A percentile compares a stretch with the other conserved stretches of the same genome.
These are phyloP conservation scores for Cenchrus fungigraminus DNA, from an alignment of 176 grass and related monocot species.

Conservation along the genomic window DNA sequence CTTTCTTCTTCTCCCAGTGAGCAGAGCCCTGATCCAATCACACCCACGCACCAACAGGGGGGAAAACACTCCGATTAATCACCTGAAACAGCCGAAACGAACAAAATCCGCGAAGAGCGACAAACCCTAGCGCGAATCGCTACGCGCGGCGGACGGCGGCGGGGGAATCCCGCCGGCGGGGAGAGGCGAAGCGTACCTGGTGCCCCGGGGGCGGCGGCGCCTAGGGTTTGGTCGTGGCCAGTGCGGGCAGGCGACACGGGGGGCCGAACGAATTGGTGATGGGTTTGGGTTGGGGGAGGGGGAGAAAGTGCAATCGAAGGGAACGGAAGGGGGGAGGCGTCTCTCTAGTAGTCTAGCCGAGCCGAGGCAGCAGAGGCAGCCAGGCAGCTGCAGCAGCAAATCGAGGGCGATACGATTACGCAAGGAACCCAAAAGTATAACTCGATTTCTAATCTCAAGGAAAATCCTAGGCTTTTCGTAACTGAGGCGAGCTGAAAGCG, in stretches of 20 bases:
- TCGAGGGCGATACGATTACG: conserved; percentile 34
- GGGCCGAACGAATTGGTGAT: conserved; percentile 36
- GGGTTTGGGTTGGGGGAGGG: conserved; percentile 39
- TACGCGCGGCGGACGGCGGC: background rate
- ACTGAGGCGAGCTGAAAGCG: conserved; percentile 3
- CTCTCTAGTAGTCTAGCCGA: background rate
- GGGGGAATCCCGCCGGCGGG: background rate
- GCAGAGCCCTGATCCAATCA: conserved; percentile 49
- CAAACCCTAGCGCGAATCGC: conserved; percentile 12
- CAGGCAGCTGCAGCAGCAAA: conserved; percentile 16
- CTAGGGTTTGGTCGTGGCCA: conserved; percentile 68
- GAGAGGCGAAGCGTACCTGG: conserved; percentile 21
- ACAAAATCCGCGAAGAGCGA: conserved; percentile 3
- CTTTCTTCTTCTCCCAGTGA: conserved; percentile 28
- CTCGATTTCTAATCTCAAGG: background rate
- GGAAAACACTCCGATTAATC: background rate
- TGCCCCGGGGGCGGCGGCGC: conserved; percentile 59
- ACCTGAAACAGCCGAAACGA: background rate
- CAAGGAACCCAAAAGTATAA: background rate
- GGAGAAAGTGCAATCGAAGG: conserved; percentile 49
- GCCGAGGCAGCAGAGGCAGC: too few species aligned
- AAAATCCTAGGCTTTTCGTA: background rate
- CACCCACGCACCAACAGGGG: background rate
- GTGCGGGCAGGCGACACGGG: conserved; percentile 34
- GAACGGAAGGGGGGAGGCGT: conserved; percentile 3